These are phyloP conservation scores for Emergomyces pasteurianus DNA, from an alignment of 2,329 filamentous ascomycete species.

Conservation along the genomic window DNA sequence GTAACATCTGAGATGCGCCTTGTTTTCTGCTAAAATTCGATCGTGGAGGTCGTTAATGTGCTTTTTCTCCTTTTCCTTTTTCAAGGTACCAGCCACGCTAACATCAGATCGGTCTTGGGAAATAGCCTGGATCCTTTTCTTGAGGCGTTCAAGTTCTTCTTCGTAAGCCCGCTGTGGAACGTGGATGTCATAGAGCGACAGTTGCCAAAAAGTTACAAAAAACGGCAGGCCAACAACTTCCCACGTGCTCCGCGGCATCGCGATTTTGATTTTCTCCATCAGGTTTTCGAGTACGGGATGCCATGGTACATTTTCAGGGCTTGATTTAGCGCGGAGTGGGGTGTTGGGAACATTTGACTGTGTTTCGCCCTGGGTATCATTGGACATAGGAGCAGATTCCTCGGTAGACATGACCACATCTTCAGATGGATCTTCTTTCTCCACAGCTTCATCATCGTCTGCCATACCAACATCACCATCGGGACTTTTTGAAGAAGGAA, in stretches of 20 bases:
- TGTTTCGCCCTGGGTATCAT: slow-evolving; percentile 2
- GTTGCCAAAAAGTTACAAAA: slow-evolving; percentile 84
- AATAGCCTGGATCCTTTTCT: slow-evolving; percentile 54
- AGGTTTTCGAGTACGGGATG: slow-evolving; percentile 63
- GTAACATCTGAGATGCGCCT: slow-evolving; percentile 55
- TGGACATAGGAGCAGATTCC: slow-evolving; percentile 9
- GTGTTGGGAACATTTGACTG: slow-evolving; percentile 10
- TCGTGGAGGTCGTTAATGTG: slow-evolving; percentile 56
- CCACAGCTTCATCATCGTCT: slow-evolving; percentile 24
- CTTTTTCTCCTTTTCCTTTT: slow-evolving; percentile 59
- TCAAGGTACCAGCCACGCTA: slow-evolving; percentile 51
- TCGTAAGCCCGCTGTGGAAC: slow-evolving; percentile 69
- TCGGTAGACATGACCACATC: slow-evolving; percentile 10
- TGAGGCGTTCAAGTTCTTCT: slow-evolving; percentile 57
- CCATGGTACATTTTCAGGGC: slow-evolving; percentile 38
- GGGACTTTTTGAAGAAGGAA: slow-evolving; percentile 11
- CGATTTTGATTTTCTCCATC: slow-evolving; percentile 53
- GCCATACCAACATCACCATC: slow-evolving; percentile 21
- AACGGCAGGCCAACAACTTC: slow-evolving; percentile 64
- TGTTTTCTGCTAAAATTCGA: slow-evolving; percentile 60
- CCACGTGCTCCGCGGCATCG: slow-evolving; percentile 53
- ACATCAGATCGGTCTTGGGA: slow-evolving; percentile 62
- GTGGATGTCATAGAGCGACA: slow-evolving; percentile 69
- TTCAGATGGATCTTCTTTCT: slow-evolving; percentile 18
- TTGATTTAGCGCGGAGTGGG: slow-evolving; percentile 18